Conservation (phyloP, 441 rosid genomes). For the Arabidopsis hybrid region DNA sequence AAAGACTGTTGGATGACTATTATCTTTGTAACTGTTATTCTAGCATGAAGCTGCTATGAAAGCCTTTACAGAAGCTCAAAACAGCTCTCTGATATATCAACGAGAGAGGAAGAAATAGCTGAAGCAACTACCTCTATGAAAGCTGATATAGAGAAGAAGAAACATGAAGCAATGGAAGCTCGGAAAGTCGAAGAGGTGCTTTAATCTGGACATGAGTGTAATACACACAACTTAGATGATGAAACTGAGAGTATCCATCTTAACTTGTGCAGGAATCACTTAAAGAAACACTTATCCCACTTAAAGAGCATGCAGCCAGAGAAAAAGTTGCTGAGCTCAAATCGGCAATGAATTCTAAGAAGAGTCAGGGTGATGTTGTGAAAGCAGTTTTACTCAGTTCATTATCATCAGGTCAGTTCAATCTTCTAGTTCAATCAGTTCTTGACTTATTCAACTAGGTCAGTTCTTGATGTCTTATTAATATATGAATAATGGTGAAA, state of each 20-base stretch:
- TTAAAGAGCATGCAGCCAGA: constrained; percentile 82
- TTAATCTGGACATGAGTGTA: constrained; percentile 36
- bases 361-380: too few relatives aligned
- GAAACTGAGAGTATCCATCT: constrained; percentile 37
- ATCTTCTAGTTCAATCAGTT: background rate
- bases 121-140: constrained; percentile 54
- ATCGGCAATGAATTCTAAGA: constrained; percentile 80
- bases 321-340: constrained; percentile 90
- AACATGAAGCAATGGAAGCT: constrained; percentile 71
- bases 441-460: background rate
- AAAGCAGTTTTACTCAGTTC: too few relatives aligned
- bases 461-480: constrained; percentile 6
- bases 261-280: constrained; percentile 68
- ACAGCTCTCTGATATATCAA: constrained; percentile 67
- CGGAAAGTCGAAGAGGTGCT: constrained; percentile 74
- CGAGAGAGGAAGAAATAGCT: constrained; percentile 57
- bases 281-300: constrained; percentile 76
- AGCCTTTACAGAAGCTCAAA: constrained; percentile 84
- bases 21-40: constrained; percentile 22
- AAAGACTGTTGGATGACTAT: background rate
- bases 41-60: constrained; percentile 85
- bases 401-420: constrained; percentile 79
- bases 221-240: constrained; percentile 29
- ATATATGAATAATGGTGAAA: constrained; percentile 23
- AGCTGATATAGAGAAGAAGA: constrained; percentile 65